Conservation (phyloP, 2,329 filamentous ascomycete genomes). For the Exophiala lecanii-corni region DNA sequence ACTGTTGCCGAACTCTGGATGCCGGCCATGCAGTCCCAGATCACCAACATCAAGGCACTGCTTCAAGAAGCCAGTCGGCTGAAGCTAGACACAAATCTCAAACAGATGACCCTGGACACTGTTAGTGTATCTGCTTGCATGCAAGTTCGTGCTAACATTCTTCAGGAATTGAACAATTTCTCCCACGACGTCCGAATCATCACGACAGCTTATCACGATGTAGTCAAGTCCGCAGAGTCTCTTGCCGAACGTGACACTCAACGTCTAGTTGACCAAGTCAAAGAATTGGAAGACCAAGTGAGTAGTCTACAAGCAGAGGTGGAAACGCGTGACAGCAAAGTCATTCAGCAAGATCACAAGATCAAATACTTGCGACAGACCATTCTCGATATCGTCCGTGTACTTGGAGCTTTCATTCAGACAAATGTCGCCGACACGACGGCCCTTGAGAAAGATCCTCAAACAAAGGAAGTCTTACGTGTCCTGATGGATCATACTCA, state of each 20-base stretch:
- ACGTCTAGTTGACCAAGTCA: constrained; percentile 11
- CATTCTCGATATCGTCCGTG: constrained; percentile 13
- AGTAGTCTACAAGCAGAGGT: constrained; percentile 9
- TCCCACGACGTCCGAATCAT: constrained; percentile 13
- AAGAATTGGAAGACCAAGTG: constrained; percentile 15
- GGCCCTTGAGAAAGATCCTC: constrained; percentile 11
- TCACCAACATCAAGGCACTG: constrained; percentile 13
- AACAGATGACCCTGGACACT: constrained; percentile 9
- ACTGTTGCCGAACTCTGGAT: constrained; percentile 17
- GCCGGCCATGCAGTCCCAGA: constrained; percentile 16
- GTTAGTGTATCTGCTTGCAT: not conserved
- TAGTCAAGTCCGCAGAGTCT: constrained; percentile 19
- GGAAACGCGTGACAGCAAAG: constrained; percentile 12
- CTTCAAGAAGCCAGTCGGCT: constrained; percentile 14
- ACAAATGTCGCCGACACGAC: constrained; percentile 10
- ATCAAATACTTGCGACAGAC: constrained; percentile 17
- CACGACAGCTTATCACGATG: constrained; percentile 14
- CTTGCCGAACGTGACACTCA: constrained; percentile 18
- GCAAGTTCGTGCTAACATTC: constrained; percentile 3
- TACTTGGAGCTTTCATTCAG: constrained; percentile 20
- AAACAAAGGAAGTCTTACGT: constrained; percentile 17
- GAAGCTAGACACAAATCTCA: constrained; percentile 12
- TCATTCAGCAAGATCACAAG: constrained; percentile 11
- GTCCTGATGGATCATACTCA: constrained; percentile 18
- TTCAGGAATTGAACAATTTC: constrained; percentile 15